Evolutionary conservation across 768 basidiomycete species (phyloP), one percentile per base, ranked within the genome.

Genomic region (Hebeloma cylindrosporum): DNA sequence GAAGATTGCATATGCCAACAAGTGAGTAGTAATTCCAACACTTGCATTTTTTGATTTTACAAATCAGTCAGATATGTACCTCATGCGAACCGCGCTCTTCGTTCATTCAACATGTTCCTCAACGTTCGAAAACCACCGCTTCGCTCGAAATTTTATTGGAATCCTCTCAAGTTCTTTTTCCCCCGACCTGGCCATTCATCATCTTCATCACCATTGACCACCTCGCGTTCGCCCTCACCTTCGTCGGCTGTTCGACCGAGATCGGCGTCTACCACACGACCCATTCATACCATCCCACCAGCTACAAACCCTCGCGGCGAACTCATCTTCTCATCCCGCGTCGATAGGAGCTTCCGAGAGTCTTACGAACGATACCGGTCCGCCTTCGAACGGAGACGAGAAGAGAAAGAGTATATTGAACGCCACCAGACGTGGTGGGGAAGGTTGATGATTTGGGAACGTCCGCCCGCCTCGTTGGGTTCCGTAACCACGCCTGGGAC

Each of bases 1-100:
- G 65, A 94, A 95, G 71, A 94, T 98, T 56, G 88, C 82, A 3
- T 97, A 96, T 63, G 93, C 95, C 14, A 93, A 96, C 70, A 86
- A 86, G 94, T 94, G 62, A 58, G 87, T 72, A 36, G 42, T 3
- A 17, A 22, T 45, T 29, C 25, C 42, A 18, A 14, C 28, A 5
- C 3, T 2, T 22, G 13, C 14, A 32, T 2, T 28, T 32, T 25
- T 36, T 20, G 8, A 28, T 45, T 7, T 38, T 5, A 37, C 14
- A 11, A 33, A 23, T n/a, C 9, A 1, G n/a, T 16, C 21, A 97
- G 95, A 70, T 99, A 97, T 60, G 90, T 98, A 20, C 93, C 93
- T 1, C 94, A 97, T 55, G 92, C 94, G 6, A 99, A 98, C 65
- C 80, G 85, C 34, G 83, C 93, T 0, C 74, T 99, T 10, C 82